A percentile compares a stretch with the other conserved stretches of the same genome.
phyloP scores from a whole-genome alignment of 2,329 filamentous ascomycete species.

The Diplodia sapinea region DNA sequence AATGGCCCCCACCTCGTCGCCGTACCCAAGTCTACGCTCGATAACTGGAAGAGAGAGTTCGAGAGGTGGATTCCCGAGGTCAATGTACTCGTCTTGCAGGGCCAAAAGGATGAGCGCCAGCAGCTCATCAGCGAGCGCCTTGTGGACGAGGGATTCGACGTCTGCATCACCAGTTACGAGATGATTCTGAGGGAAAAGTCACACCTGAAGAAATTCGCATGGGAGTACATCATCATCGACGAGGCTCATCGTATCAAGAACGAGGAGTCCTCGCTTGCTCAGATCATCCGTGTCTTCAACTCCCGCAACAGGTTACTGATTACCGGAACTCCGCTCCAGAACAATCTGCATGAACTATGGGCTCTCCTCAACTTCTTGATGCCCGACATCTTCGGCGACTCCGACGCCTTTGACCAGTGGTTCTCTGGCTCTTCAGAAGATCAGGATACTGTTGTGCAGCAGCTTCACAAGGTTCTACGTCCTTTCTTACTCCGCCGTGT shows the following conservation, averaged over 20 bases:
- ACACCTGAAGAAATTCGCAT: slow-evolving; percentile 95
- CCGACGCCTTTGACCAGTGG: slow-evolving; percentile 97
- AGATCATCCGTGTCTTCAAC: slow-evolving; percentile 95
- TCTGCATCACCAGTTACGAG: slow-evolving; percentile 98
- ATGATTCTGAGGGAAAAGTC: slow-evolving; percentile 97
- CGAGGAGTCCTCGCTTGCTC: slow-evolving; percentile 93
- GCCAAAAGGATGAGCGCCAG: slow-evolving; percentile 90
- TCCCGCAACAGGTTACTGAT: slow-evolving; percentile 94
- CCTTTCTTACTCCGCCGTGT: slow-evolving; percentile 95
- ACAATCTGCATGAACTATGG: slow-evolving; percentile 98
- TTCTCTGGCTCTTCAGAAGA: slow-evolving; percentile 90
- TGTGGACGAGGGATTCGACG: slow-evolving; percentile 94
- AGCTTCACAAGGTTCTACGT: slow-evolving; percentile 88
- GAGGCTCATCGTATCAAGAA: slow-evolving; percentile 99
- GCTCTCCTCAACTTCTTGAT: slow-evolving; percentile 95
- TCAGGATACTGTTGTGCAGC: slow-evolving; percentile 94
- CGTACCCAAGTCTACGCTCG: slow-evolving; percentile 95
- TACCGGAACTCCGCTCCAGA: slow-evolving; percentile 94
- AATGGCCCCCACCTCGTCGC: slow-evolving; percentile 88
- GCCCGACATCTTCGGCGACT: slow-evolving; percentile 97
- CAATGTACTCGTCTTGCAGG: slow-evolving; percentile 90
- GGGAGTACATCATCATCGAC: slow-evolving; percentile 99
- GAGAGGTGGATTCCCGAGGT: slow-evolving; percentile 93
- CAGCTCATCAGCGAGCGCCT: slow-evolving; percentile 87
- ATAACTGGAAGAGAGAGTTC: slow-evolving; percentile 98